phyloP scores from a whole-genome alignment of 208 protist species.

The Leishmania braziliensis region DNA sequence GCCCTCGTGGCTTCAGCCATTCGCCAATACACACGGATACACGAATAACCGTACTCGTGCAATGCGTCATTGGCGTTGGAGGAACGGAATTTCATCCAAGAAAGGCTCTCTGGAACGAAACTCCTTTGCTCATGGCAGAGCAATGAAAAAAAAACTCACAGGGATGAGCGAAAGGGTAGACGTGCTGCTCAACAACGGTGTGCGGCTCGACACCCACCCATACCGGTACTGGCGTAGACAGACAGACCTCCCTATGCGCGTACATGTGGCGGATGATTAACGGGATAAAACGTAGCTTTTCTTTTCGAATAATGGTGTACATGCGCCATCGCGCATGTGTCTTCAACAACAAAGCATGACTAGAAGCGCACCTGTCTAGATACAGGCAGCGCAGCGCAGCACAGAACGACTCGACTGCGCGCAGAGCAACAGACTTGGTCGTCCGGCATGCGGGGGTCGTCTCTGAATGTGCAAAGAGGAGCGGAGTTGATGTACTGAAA shows the following conservation, averaged over 20 bases:
- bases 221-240: background rate
- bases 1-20: background rate
- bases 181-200: background rate
- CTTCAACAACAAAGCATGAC: background rate
- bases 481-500: background rate
- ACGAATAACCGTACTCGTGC: background rate
- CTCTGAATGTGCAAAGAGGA: background rate
- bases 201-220: background rate
- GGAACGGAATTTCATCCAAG: background rate
- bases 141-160: too few relatives aligned
- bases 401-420: background rate
- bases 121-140: background rate
- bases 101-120: background rate
- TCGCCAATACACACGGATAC: background rate
- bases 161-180: background rate
- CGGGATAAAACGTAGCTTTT: background rate
- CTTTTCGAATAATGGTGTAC: slow-evolving; percentile 2
- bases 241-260: background rate
- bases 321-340: background rate
- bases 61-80: background rate
- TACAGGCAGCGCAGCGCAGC: background rate
- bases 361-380: background rate
- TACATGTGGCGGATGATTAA: background rate
- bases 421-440: background rate
- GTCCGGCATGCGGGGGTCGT: background rate